Evolutionary conservation across 108 stramenopile genomes (phyloP), one percentile per base, ranked within the genome.

Genomic region (Skeletonema tropicum): DNA sequence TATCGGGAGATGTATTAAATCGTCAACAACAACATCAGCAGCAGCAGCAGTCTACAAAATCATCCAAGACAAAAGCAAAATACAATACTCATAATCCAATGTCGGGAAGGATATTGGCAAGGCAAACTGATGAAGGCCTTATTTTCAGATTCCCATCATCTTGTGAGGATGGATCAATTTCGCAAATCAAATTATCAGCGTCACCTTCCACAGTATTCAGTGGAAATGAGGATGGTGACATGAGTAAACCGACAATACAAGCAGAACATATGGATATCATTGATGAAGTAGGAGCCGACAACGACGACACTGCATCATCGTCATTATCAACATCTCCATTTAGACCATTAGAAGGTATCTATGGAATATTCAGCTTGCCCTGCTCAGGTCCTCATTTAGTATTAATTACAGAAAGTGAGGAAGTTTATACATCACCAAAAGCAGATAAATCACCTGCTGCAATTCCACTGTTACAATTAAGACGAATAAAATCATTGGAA

Each of bases 291-390:
- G 6, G 26, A 29, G 2, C 7, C 1, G 48, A 19, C 5, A 49
- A 49, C 7, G 48, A 49, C 17, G 48, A 49, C 48, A 7, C 26
- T 2, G 52, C 46, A 29, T 67, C 66, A 14, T 52, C 48, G 17
- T 67, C 66, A 29, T 49, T 25, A 31, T 67, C 45, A 64, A 41
- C 64, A 70, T 70, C 61, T 45, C 26, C 65, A 59, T 79, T 73
- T 45, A 62, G 83, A 14, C 83, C 86, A 13, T 55, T 94, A 26
- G 89, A 92, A 76, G 93, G 93, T n/a, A 87, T 94, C 6, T 94
- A 86, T 73, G 93, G 93, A 39, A 73, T 87, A 11, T 94, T 92
- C 65, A 61, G 70, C 38, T 35, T 94, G 9, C 90, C 93, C 0
- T 71, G 66, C 25, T 90, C 90, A 14, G 93, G 91, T 42, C 75